Percentiles rank a stretch among this genome's conserved stretches.
Conservation (phyloP, 2,329 filamentous ascomycete species). For the Monosporascus sp. region DNA sequence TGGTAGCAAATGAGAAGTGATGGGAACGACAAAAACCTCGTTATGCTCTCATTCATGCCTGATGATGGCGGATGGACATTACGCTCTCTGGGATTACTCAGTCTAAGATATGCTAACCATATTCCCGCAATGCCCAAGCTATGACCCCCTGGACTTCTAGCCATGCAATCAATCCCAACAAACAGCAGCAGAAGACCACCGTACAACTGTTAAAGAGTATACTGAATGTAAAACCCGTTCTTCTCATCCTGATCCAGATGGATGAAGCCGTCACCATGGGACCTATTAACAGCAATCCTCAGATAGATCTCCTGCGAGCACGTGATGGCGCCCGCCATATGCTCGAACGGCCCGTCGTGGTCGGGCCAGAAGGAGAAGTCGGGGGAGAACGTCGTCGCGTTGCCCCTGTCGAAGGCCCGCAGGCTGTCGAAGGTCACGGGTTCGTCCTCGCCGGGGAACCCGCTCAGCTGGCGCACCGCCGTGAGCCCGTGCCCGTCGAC, state of each 20-base stretch:
- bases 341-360: slow-evolving; percentile 4
- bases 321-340: slow-evolving; percentile 17
- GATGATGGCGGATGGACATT: no score
- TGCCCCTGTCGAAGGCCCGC: slow-evolving; percentile 13
- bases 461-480: slow-evolving; percentile 16
- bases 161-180: slow-evolving; percentile 3
- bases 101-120: not conserved
- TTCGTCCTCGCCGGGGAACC: slow-evolving; percentile 14
- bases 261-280: slow-evolving; percentile 18
- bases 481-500: slow-evolving; percentile 26
- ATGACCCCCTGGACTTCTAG: no score
- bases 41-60: no score
- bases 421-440: slow-evolving; percentile 20
- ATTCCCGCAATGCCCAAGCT: no score
- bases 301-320: slow-evolving; percentile 24
- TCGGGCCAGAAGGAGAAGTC: slow-evolving; percentile 28
- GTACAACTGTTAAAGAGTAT: not conserved
- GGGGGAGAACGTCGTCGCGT: slow-evolving; percentile 8
- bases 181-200: no score
- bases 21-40: no score
- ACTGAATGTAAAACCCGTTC: slow-evolving; percentile 24
- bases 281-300: slow-evolving; percentile 16
- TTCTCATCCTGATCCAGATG: slow-evolving; percentile 25
- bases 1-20: no score
- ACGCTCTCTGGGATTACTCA: no score